phyloP scores from a whole-genome alignment of 2,329 filamentous ascomycete species.

The Talaromyces albobiverticillius region DNA sequence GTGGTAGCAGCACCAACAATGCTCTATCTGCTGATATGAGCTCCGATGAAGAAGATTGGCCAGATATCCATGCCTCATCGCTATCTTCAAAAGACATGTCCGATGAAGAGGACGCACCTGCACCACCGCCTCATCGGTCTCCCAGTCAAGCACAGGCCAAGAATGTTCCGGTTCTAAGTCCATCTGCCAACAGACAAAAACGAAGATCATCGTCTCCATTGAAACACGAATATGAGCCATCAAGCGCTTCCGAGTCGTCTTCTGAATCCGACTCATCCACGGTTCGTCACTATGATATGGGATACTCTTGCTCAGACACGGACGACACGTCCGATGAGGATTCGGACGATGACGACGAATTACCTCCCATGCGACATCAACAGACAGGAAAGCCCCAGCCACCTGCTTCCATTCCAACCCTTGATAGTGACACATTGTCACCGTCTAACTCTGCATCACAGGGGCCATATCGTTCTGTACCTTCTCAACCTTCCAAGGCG shows the following conservation, averaged over 20 bases:
- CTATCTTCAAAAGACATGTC: neutral
- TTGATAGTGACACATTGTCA: conserved; percentile 60
- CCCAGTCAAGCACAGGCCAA: conserved; percentile 48
- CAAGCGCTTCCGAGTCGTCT: conserved; percentile 63
- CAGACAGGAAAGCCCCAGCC: conserved; percentile 43
- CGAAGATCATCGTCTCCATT: conserved; percentile 85
- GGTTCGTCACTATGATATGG: conserved; percentile 51
- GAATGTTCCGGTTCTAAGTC: conserved; percentile 46
- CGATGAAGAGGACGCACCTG: conserved; percentile 32
- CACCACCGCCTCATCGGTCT: conserved; percentile 51
- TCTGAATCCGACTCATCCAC: conserved; percentile 56
- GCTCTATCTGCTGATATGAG: conserved; percentile 7
- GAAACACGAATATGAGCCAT: conserved; percentile 96
- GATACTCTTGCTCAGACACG: conserved; percentile 45
- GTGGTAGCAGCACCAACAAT: conserved; percentile 29
- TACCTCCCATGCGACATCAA: conserved; percentile 27
- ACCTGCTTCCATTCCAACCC: conserved; percentile 35
- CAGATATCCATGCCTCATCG: conserved; percentile 21
- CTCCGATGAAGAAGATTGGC: conserved; percentile 28
- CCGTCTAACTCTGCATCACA: conserved; percentile 84
- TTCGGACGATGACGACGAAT: conserved; percentile 45
- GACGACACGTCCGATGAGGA: conserved; percentile 58
- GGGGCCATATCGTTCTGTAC: conserved; percentile 59
- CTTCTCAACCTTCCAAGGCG: conserved; percentile 46
- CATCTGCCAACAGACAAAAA: conserved; percentile 50